Conservation (phyloP, 176 grass and related monocot species). For the Stipa capillata region DNA sequence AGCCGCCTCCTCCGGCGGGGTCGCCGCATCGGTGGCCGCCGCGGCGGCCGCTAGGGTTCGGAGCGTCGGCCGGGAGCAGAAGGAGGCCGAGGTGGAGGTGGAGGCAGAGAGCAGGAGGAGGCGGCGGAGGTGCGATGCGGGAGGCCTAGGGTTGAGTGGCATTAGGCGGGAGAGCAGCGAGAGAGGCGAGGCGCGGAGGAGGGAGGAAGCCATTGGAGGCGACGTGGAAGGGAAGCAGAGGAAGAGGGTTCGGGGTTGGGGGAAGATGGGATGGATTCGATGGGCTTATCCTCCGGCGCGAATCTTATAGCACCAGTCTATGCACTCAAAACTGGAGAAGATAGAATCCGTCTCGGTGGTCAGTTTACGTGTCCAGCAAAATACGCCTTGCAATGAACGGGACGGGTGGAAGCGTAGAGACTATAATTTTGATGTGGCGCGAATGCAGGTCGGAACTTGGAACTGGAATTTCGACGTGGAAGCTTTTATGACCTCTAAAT, state of each 20-base stretch:
- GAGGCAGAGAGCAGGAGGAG: conserved; percentile 23
- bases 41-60: conserved; percentile 41
- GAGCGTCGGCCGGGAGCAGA: conserved; percentile 1
- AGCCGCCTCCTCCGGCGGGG: conserved; percentile 14
- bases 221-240: not conserved
- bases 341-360: no score
- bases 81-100: not conserved
- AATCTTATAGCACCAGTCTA: conserved; percentile 17
- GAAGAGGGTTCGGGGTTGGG: not conserved
- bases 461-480: no score
- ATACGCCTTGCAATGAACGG: no score
- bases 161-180: conserved; percentile 50
- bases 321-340: no score
- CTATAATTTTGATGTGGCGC: no score
- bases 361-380: no score
- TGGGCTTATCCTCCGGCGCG: not conserved
- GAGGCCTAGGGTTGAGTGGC: conserved; percentile 8
- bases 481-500: no score
- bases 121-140: conserved; percentile 6
- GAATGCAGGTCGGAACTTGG: no score
- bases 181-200: conserved; percentile 61
- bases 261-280: not conserved
- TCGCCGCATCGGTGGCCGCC: conserved; percentile 20
- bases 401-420: no score
- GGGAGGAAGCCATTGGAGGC: conserved; percentile 50